Evolutionary conservation across 2,329 filamentous ascomycete genomes (phyloP), one percentile per base, ranked within the genome.

Genomic region (Clarireedia homoeocarpa): DNA sequence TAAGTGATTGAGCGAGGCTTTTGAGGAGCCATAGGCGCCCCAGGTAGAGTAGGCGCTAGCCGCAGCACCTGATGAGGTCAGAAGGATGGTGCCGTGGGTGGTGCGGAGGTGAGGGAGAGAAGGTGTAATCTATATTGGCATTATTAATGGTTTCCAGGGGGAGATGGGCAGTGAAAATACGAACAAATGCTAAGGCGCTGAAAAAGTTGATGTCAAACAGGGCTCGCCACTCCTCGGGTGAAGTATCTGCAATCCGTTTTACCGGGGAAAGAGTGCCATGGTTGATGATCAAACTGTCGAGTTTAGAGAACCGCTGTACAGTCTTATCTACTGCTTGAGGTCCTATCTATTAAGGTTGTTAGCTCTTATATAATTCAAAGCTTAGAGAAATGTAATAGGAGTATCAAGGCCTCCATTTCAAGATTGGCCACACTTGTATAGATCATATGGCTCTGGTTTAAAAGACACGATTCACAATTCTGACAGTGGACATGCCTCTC

Each of bases 131-230:
- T 53, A 3, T 14, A 59, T 14, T 45, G 3, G 0, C 14, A 39
- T 52, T 23, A 51, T 30, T 44, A 17, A 15, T 34, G 30, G 2
- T 5, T 34, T 34, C 30, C 10, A 12, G 4, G 30, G 10, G 30
- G 10, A n/a, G n/a, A 39, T n/a, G 12, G 50, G 27, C 6, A 51
- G 24, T 20, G 58, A 48, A 42, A 42, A 20, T 17, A 57, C 81
- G 66, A 74, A 95, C 89, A 71, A 96, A 76, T 36, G 83, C 84
- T 46, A 96, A 75, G 27, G 83, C 83, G 62, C 89, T 92, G 69
- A 96, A 91, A 64, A 97, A 83, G 69, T 97, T 97, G 59, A 90
- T 76, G 63, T 95, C 85, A 71, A 90, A 96, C 7, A 80, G 76
- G 2, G 74, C 72, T 66, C 83, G 85, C 89, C 91, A 96, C 59